These are phyloP conservation scores for Citrus reticulata DNA, from an alignment of 345 rosid species.

Conservation along the genomic window DNA sequence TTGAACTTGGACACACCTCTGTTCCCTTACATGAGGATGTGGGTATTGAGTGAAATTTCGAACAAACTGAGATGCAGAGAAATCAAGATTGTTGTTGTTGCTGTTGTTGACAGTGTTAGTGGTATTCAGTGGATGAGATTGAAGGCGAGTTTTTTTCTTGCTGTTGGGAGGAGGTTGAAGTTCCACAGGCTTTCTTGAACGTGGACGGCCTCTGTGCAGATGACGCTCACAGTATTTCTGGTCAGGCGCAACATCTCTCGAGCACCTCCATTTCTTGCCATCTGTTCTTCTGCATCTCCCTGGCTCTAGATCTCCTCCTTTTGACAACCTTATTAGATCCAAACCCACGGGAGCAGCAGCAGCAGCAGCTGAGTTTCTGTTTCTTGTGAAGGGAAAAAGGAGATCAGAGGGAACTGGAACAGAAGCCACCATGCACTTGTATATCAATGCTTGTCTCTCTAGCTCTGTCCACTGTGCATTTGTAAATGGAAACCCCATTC, in stretches of 20 bases:
- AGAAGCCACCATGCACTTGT: slow-evolving; percentile 80
- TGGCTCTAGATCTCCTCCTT: slow-evolving; percentile 59
- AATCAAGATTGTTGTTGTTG: neutral
- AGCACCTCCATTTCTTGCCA: slow-evolving; percentile 92
- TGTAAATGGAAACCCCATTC: slow-evolving; percentile 59
- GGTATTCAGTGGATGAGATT: neutral
- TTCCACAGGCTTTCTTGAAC: slow-evolving; percentile 99
- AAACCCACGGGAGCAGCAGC: neutral
- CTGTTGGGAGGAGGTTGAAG: slow-evolving; percentile 18
- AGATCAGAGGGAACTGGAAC: slow-evolving; percentile 80
- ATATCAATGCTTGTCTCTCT: slow-evolving; percentile 81
- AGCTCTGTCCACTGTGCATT: slow-evolving; percentile 76
- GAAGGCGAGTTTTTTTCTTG: slow-evolving; percentile 29
- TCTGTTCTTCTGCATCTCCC: slow-evolving; percentile 84
- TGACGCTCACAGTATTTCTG: slow-evolving; percentile 90
- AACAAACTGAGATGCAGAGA: slow-evolving; percentile 6
- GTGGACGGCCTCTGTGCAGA: slow-evolving; percentile 84
- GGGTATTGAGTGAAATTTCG: slow-evolving; percentile 7
- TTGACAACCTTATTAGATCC: slow-evolving; percentile 28
- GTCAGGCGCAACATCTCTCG: slow-evolving; percentile 64
- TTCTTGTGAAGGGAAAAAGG: slow-evolving; percentile 28
- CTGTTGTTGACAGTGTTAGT: neutral
- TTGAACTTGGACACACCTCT: slow-evolving; percentile 18
- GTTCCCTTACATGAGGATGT: slow-evolving; percentile 16
- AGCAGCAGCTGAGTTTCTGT: slow-evolving; percentile 23